A percentile compares a stretch with the other conserved stretches of the same genome.
These are phyloP conservation scores for Diaporthe nobilis DNA, from an alignment of 2,329 filamentous ascomycete genomes.

Conservation along the genomic window DNA sequence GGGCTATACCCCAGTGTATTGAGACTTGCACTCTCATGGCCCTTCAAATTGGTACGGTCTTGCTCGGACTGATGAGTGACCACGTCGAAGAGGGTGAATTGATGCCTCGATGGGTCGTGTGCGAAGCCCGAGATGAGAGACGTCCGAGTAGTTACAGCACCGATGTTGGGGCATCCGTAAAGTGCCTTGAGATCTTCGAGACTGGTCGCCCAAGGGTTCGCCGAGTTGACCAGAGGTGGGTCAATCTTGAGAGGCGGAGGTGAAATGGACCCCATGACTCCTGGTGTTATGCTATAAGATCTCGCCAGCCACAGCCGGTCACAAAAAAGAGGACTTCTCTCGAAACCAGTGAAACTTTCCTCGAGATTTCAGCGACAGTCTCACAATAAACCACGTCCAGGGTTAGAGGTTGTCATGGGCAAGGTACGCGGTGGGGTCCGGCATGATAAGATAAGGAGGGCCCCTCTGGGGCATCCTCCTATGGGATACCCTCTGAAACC, in stretches of 20 bases:
- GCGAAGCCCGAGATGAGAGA: constrained; percentile 75
- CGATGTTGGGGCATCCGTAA: constrained; percentile 73
- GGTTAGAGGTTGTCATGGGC: constrained; percentile 1
- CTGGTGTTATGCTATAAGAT: neutral
- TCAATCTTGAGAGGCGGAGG: constrained; percentile 66
- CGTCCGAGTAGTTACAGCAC: constrained; percentile 82
- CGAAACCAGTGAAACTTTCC: neutral
- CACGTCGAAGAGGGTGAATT: constrained; percentile 74
- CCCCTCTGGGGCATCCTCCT: too few relatives aligned
- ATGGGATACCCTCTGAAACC: too few relatives aligned
- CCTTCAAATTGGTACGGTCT: constrained; percentile 35
- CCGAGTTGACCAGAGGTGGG: constrained; percentile 81
- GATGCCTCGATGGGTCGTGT: constrained; percentile 72
- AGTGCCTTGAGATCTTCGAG: constrained; percentile 72
- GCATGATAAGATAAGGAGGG: constrained; percentile 39
- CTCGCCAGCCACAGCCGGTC: neutral
- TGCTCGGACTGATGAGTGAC: constrained; percentile 46
- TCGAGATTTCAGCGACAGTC: neutral
- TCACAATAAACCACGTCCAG: neutral
- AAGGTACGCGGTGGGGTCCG: constrained; percentile 28
- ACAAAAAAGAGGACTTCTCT: neutral
- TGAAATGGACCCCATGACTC: constrained; percentile 22
- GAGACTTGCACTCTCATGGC: constrained; percentile 61
- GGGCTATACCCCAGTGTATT: constrained; percentile 85
- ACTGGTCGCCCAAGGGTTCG: constrained; percentile 82